Base-by-base conservation (phyloP, 192 early-diverging fungal genomes). In the Podila epicladia region DNA sequence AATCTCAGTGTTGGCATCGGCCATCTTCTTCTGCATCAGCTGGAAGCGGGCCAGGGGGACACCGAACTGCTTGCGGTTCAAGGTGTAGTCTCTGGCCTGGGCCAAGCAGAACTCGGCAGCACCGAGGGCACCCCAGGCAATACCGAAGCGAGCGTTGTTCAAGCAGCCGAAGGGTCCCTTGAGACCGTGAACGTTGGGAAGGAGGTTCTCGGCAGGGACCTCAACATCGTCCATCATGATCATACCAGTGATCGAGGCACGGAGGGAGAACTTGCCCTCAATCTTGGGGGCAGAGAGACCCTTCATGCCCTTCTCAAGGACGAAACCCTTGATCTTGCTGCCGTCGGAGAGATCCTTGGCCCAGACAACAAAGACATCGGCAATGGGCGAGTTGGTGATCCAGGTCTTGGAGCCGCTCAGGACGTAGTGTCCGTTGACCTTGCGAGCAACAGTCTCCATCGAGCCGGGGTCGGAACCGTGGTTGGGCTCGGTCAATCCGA, bases 381-480 rank as follows among this genome's bases (percentile, higher is more conserved):
- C 97, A 59, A 99, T 93, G 13, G 97, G 97, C 38, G 95, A 95
- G 89, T 99, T 99, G 67, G 98, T 97, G 83, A 97, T 99, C 98
- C 98, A 99, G 59, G 95, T 98, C 87, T 99, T 99, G 85, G 91
- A 88, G 5, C 98, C 98, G 63, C 90, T 94, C 37, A 99, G 65
- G 7, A 98, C 89, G 80, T 91, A 95, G 48, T 84, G 83, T 11
- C 89, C 89, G 79, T 91, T 93, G 37, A 88, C 84, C 82, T 92
- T 93, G 57, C 88, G 84, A 35, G 96, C 97, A 13, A 82, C 90
- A 22, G 97, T 98, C 84, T 97, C 95, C 96, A 99, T 97, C 41
- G 92, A 87, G 7, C 85, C 93, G 2, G 97, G 96, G 83, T 99
- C 98, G 31, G 93, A 95, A 20, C 98, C 98, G 82, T 98, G 96